Evolutionary conservation across 2,329 filamentous ascomycete genomes (phyloP).

Genomic region (Graphilbum ipis-grandicollis): DNA sequence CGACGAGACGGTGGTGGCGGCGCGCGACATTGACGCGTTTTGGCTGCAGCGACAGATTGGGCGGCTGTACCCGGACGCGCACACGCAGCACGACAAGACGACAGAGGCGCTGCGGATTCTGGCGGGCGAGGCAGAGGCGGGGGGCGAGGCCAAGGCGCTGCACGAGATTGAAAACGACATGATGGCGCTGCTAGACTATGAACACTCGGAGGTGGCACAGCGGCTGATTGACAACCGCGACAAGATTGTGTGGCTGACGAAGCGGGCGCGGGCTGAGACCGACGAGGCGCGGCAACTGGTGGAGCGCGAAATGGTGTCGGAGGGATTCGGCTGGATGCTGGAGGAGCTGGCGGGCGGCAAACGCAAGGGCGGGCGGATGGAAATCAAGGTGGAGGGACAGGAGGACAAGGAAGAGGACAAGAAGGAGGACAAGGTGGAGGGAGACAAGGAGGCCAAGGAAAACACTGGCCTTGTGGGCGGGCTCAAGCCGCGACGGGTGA

Average conservation of each 20-base stretch:
- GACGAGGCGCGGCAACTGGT: constrained; percentile 58
- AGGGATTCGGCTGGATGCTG: constrained; percentile 71
- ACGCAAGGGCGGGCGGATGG: constrained; percentile 50
- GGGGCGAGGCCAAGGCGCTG: constrained; percentile 61
- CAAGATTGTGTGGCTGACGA: constrained; percentile 90
- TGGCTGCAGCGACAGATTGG: constrained; percentile 94
- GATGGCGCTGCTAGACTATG: constrained; percentile 96
- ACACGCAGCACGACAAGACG: constrained; percentile 87
- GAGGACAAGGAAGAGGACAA: constrained; percentile 10
- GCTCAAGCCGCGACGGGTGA: constrained; percentile 67
- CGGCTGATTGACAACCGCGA: constrained; percentile 84
- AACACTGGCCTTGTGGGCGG: constrained; percentile 60
- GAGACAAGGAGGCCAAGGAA: constrained; percentile 14
- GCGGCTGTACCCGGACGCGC: constrained; percentile 72
- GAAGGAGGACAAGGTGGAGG: constrained; percentile 13
- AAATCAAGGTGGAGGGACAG: constrained; percentile 93
- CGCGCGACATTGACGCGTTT: constrained; percentile 88
- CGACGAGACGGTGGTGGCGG: constrained; percentile 51
- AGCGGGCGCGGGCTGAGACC: constrained; percentile 66
- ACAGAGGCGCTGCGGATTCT: constrained; percentile 68
- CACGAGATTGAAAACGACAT: constrained; percentile 95
- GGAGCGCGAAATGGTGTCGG: constrained; percentile 80
- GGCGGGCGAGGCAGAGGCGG: constrained; percentile 52
- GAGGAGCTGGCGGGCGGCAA: constrained; percentile 70
- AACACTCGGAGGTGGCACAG: constrained; percentile 82